Evolutionary conservation across 345 rosid species (phyloP).

Genomic region (Viola odorata): DNA sequence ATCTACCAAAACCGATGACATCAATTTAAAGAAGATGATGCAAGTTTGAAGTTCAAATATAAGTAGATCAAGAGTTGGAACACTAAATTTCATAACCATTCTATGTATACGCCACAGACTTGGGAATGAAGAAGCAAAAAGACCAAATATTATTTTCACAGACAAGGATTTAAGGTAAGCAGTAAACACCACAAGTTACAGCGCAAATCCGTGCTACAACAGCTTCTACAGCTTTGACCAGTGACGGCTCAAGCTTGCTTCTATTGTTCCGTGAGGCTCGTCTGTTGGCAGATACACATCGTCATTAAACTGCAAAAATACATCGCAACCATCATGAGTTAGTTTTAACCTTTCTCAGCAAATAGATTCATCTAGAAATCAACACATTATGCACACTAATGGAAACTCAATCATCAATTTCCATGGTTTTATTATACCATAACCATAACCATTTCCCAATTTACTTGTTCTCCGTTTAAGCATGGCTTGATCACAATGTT

Average conservation of each 20-base stretch:
- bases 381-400: background rate
- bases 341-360: background rate
- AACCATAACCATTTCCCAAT: no score
- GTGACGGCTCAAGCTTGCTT: conserved; percentile 72
- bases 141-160: no score
- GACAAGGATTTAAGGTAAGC: no score
- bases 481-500: background rate
- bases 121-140: no score
- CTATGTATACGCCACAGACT: no score
- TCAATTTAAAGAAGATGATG: no score
- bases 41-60: no score
- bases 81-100: no score
- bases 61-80: no score
- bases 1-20: no score
- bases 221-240: conserved; percentile 57
- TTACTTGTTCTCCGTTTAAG: background rate
- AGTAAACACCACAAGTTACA: background rate
- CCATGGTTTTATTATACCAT: no score
- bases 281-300: conserved; percentile 82
- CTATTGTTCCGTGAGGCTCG: conserved; percentile 91
- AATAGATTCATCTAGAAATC: background rate
- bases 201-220: background rate
- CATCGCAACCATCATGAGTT: conserved; percentile 4
- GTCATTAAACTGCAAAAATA: conserved; percentile 60
- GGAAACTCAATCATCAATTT: background rate